Base-by-base conservation (phyloP, 139 green algal genomes). In the Dunaliella primolecta region DNA sequence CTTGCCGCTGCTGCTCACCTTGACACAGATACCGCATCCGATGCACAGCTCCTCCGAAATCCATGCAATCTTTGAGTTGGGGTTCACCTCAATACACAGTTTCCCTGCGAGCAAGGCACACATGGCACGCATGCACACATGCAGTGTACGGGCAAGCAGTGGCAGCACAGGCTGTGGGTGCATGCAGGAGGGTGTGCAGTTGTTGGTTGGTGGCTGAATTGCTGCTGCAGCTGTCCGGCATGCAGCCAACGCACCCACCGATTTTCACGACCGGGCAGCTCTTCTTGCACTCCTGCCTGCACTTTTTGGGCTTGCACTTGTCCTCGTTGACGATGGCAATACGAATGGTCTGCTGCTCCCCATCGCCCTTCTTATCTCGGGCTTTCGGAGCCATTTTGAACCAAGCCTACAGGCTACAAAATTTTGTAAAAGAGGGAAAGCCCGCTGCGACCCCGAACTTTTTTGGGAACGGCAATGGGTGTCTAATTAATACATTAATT, bases 1-100 rank as follows among this genome's bases (percentile, higher is more conserved):
- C n/a, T n/a, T n/a, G n/a, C n/a, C n/a, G n/a, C n/a, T n/a, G 46
- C 46, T 64, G 46, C 86, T 15, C 78, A 97, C 96, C 93, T 99
- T 99, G 56, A 99, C 97, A 85, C 97, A 99, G 85, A 99, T 99
- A 92, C 97, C 97, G 89, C 97, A 99, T 56, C 97, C 97, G 84
- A 99, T 99, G 90, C 97, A 99, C n/a, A 99, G 93, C 87, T 98
- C 96, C 89, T 99, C 97, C 7, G 94, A 98, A 83, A 99, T 98
- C 89, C 89, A 98, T 32, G 97, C 96, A 31, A 98, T 90, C 88
- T 98, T 99, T 78, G 90, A 95, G 81, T 78, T 94, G 33, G 94
- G 90, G 27, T 84, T 86, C 2, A 99, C 97, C 88, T 99, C 97
- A 80, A 99, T 95, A 85, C 97, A 99, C 11, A 99, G 91, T 91